A percentile compares a stretch with the other conserved stretches of the same genome.
These are phyloP conservation scores for Plasmodium blacklocki DNA, from an alignment of 169 alveolate genomes.

Conservation along the genomic window DNA sequence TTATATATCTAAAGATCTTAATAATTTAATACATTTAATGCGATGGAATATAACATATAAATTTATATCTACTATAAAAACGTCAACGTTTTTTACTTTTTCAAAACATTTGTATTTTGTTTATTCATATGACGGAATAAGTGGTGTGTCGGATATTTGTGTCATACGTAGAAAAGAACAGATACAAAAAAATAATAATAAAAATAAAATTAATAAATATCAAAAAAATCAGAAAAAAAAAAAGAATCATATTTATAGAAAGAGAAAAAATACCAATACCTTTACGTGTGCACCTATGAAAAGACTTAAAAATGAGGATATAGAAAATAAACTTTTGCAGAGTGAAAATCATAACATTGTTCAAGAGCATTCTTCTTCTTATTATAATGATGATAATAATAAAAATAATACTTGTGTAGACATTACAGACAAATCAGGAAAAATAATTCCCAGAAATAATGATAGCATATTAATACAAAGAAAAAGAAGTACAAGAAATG, in stretches of 20 bases:
- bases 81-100: background rate
- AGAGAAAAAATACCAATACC: background rate
- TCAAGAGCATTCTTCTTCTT: no score
- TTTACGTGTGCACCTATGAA: background rate
- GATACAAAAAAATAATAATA: background rate
- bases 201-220: background rate
- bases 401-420: no score
- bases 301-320: background rate
- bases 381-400: no score
- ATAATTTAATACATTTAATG: slow-evolving; percentile 15
- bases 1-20: slow-evolving; percentile 15
- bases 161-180: background rate
- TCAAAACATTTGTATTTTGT: slow-evolving; percentile 5
- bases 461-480: no score
- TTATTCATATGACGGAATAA: slow-evolving; percentile 37
- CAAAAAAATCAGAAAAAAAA: background rate
- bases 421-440: no score
- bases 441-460: no score
- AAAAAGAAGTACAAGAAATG: background rate
- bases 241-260: background rate
- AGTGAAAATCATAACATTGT: no score
- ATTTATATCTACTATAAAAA: slow-evolving; percentile 9
- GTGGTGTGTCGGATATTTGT: slow-evolving; percentile 20
- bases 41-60: slow-evolving; percentile 13
- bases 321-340: background rate